Base-by-base conservation (phyloP, 202 grass and related monocot species). In the Bolboschoenoplectus hybrid region DNA sequence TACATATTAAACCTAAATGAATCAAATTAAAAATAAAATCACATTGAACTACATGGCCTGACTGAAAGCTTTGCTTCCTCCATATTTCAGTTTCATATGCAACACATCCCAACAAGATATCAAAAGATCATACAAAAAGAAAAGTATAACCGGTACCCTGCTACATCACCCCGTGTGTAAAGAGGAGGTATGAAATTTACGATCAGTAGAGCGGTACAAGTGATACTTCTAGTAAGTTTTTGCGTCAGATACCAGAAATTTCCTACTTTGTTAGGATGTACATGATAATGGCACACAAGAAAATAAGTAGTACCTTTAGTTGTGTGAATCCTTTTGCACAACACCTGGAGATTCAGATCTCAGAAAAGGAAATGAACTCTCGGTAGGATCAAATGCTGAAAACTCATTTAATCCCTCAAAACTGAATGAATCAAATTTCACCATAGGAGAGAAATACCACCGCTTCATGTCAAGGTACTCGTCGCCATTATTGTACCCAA, bases 321-420 rank as follows among this genome's bases (percentile, higher is more conserved):
- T 86, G 52, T 83, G 66, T 3, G 83, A 81, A 14, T 89, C 86
- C 83, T 84, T 85, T 35, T 45, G 32, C 68, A 16, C 75, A 63
- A 56, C 61, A 49, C 14, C 36, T 9, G 82, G 86, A 38, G 86
- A 77, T 20, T 69, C 90, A 1, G 87, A 62, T 82, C 67, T 39
- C 67, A 80, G 12, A 63, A 90, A 35, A 3, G 41, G 40, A 38
- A 90, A 90, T 2, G 73, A 89, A 77, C 72, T 61, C n/a, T 90
- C 88, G 0, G 80, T 73, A 67, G 85, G 41, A 85, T 88, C 88
- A 81, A 38, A 53, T 16, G 26, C 49, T 14, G 68, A 19, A 55
- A 92, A 89, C 39, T 68, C 90, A 66, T 91, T 80, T n/a, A 89
- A 64, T 20, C 64, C 85, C 47, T 84, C 91, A 12, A 91, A 94